These are phyloP conservation scores for Komagataea norvegica DNA, from an alignment of 1,139 yeast species.

Conservation along the genomic window DNA sequence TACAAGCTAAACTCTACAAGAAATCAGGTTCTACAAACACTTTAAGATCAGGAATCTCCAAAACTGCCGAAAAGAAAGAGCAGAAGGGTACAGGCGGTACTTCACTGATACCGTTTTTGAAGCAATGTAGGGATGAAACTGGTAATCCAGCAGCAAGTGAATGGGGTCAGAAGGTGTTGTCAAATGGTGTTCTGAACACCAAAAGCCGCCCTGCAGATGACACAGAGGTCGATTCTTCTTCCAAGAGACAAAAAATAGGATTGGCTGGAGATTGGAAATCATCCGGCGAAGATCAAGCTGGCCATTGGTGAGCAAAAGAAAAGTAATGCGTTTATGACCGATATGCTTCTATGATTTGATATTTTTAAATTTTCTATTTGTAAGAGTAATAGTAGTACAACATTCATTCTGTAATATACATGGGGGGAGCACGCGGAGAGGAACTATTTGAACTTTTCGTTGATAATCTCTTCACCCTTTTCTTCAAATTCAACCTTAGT, in stretches of 20 bases:
- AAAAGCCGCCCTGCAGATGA: conserved; percentile 8
- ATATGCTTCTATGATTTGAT: background rate
- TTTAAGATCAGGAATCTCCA: conserved; percentile 52
- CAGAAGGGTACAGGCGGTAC: conserved; percentile 94
- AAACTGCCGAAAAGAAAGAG: conserved; percentile 37
- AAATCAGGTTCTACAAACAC: conserved; percentile 48
- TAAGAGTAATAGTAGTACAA: conserved; percentile 1
- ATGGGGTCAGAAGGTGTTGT: conserved; percentile 78
- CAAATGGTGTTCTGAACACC: conserved; percentile 46
- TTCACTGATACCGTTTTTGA: conserved; percentile 81
- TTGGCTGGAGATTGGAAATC: conserved; percentile 24
- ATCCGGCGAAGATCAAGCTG: conserved; percentile 21
- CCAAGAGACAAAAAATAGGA: conserved; percentile 23
- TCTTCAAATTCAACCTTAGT: conserved; percentile 56
- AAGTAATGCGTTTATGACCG: conserved; percentile 1
- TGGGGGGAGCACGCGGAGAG: background rate
- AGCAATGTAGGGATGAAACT: conserved; percentile 94
- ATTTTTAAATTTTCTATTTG: background rate
- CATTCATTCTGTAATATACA: conserved; percentile 4
- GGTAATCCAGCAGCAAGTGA: conserved; percentile 87
- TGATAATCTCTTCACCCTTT: conserved; percentile 52
- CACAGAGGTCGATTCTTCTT: conserved; percentile 1
- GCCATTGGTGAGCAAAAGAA: conserved; percentile 23
- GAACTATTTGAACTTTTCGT: conserved; percentile 42
- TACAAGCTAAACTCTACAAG: conserved; percentile 61